Evolutionary conservation across 345 rosid species (phyloP), one percentile per base, ranked within the genome.

Genomic region (Eucalyptus erythrocorys): DNA sequence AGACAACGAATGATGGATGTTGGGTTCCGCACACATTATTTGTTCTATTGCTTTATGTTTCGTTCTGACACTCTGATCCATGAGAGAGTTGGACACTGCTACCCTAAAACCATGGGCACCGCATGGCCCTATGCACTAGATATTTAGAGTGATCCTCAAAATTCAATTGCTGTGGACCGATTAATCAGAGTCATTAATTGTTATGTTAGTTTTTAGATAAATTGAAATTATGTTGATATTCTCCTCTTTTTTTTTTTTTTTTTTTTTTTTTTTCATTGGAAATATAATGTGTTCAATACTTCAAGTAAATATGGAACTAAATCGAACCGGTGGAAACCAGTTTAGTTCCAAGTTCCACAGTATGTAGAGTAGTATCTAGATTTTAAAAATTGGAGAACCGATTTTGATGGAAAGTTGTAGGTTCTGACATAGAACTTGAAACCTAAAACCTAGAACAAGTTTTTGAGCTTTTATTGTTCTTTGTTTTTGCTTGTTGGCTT

Each of bases 331-430:
- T 51, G 24, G 24, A 51, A 51, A 51, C 57, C 0, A 51, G 0
- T 51, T 7, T 51, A 26, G 10, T 51, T 51, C 0, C 5, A 51
- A 0, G 5, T 21, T 51, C 57, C 24, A 8, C 0, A 0, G 10
- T 51, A 7, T 21, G 26, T 51, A 1, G 26, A 51, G 10, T 51
- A 19, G 5, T 51, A 51, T 51, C 57, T 51, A 51, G 26, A 10
- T 51, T 51, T 10, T 0, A 51, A 51, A 21, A 1, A 51, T 51
- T 51, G 57, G 26, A 3, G 57, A 51, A 51, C 26, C 26, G 10
- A 4, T 51, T 51, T 21, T 51, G 26, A 51, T 0, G 0, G 57
- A 26, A 4, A 51, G 57, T 51, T 51, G 26, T 51, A 51, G 57
- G 57, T 21, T 51, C 26, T 21, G 3, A 21, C 5, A 51, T 51